Conservation (phyloP, 2,329 filamentous ascomycete genomes). For the Westerdykella aurantiaca region DNA sequence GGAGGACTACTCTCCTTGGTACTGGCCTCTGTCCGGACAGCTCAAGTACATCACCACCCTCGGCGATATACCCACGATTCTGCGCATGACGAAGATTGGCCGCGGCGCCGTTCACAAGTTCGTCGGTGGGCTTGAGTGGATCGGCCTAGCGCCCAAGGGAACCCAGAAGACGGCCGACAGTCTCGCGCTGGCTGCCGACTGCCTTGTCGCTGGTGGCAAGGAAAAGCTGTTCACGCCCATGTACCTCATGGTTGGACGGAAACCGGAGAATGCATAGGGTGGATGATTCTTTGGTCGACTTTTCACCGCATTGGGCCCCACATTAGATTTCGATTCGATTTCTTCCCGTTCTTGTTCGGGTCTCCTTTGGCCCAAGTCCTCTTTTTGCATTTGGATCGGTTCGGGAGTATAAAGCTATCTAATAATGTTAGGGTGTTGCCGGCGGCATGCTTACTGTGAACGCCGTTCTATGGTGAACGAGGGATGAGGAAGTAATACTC, state of each 20-base stretch:
- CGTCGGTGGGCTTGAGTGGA: slow-evolving; percentile 67
- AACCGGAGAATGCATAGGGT: slow-evolving; percentile 52
- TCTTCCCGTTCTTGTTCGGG: too few species aligned
- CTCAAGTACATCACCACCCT: slow-evolving; percentile 75
- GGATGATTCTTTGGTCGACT: not conserved
- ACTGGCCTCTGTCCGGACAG: slow-evolving; percentile 84
- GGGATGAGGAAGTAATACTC: too few species aligned
- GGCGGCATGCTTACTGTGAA: too few species aligned
- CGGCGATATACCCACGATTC: slow-evolving; percentile 74
- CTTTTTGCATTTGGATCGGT: too few species aligned
- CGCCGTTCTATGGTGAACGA: too few species aligned
- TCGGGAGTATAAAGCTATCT: too few species aligned
- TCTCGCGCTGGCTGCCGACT: slow-evolving; percentile 74
- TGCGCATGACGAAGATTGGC: slow-evolving; percentile 83
- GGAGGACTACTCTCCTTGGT: slow-evolving; percentile 77
- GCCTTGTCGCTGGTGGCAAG: slow-evolving; percentile 76
- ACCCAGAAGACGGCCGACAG: slow-evolving; percentile 95
- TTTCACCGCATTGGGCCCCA: not conserved
- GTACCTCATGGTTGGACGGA: slow-evolving; percentile 93
- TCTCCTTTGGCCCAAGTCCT: too few species aligned
- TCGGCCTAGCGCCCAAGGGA: slow-evolving; percentile 70
- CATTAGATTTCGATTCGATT: not conserved
- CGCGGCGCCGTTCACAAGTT: slow-evolving; percentile 69
- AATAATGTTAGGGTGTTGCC: too few species aligned
- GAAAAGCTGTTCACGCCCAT: slow-evolving; percentile 96